phyloP scores from a whole-genome alignment of 495 filamentous ascomycete species.

The Penicillium pancosmium region DNA sequence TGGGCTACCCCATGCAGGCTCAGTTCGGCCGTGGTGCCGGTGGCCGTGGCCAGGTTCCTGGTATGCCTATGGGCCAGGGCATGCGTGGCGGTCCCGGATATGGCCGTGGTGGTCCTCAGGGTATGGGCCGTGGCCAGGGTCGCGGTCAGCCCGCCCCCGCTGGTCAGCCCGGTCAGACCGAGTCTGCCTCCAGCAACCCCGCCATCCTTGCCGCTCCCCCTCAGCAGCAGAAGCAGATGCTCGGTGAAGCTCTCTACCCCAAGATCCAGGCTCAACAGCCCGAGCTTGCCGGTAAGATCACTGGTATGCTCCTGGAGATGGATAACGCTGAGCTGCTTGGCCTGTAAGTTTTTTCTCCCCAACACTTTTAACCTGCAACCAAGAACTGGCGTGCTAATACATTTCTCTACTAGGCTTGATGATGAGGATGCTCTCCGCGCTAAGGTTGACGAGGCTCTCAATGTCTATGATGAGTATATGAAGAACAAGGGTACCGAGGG shows the following conservation, averaged over 20 bases:
- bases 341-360: slow-evolving; percentile 70
- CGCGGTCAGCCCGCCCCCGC: slow-evolving; percentile 42
- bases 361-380: background rate
- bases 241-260: slow-evolving; percentile 95
- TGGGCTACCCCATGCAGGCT: slow-evolving; percentile 61
- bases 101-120: slow-evolving; percentile 54
- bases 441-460: slow-evolving; percentile 97
- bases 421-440: slow-evolving; percentile 85
- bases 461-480: slow-evolving; percentile 97
- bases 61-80: slow-evolving; percentile 67
- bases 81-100: slow-evolving; percentile 72
- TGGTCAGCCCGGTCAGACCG: slow-evolving; percentile 27
- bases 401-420: slow-evolving; percentile 63
- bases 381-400: slow-evolving; percentile 27
- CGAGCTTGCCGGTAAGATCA: slow-evolving; percentile 97
- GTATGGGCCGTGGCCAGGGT: slow-evolving; percentile 52
- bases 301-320: slow-evolving; percentile 99
- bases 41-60: slow-evolving; percentile 75
- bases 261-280: slow-evolving; percentile 95
- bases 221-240: slow-evolving; percentile 91
- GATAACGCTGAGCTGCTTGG: slow-evolving; percentile 90
- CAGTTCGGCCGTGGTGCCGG: slow-evolving; percentile 70
- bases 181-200: slow-evolving; percentile 36
- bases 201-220: slow-evolving; percentile 58
- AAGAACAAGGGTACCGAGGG: slow-evolving; percentile 65